These are phyloP conservation scores for Suillus fuscotomentosus DNA, from an alignment of 768 basidiomycete genomes.

Conservation along the genomic window DNA sequence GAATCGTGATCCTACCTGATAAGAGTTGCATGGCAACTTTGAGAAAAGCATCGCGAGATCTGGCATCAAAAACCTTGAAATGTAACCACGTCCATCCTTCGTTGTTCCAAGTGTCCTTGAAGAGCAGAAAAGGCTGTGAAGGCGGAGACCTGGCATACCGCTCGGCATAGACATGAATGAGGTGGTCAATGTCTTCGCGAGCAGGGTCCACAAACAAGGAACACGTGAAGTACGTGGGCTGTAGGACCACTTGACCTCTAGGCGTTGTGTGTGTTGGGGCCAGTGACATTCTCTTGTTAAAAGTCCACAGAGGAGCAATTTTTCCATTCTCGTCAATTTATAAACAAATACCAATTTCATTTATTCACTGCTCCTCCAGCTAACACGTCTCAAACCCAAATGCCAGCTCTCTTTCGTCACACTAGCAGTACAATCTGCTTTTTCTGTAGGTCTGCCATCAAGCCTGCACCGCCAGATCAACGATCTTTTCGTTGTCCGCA, in stretches of 20 bases:
- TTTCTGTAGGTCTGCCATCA: constrained; percentile 59
- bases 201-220: constrained; percentile 66
- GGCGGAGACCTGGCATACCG: constrained; percentile 36
- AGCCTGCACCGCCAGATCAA: constrained; percentile 44
- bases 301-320: background rate
- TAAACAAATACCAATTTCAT: constrained; percentile 11
- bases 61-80: constrained; percentile 68
- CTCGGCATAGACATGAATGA: constrained; percentile 55
- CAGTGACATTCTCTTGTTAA: constrained; percentile 30
- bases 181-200: constrained; percentile 57
- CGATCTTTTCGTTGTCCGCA: constrained; percentile 63
- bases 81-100: constrained; percentile 78
- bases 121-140: constrained; percentile 59
- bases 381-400: constrained; percentile 2
- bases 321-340: constrained; percentile 22
- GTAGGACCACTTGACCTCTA: constrained; percentile 63
- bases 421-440: constrained; percentile 57
- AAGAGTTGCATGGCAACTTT: constrained; percentile 61
- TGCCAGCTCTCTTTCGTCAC: constrained; percentile 49
- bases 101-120: constrained; percentile 66
- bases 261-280: constrained; percentile 53
- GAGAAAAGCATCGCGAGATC: constrained; percentile 64
- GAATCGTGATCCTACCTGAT: constrained; percentile 46
- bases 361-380: background rate
- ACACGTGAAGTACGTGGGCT: constrained; percentile 78